Evolutionary conservation across 345 rosid species (phyloP), one percentile per base, ranked within the genome.

Genomic region (Eucalyptus camaldulensis): DNA sequence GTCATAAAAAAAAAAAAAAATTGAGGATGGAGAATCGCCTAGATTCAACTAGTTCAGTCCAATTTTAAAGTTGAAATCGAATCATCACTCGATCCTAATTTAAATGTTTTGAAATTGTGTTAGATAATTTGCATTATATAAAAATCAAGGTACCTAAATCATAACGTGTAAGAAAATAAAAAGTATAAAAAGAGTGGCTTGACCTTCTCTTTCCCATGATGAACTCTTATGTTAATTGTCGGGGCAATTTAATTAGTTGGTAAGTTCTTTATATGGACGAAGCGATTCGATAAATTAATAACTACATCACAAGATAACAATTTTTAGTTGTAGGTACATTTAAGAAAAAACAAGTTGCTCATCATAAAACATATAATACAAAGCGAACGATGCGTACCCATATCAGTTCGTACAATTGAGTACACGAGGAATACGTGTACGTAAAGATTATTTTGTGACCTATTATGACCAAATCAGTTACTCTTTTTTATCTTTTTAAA

Each of bases 161-260:
- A 13, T 17, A 72, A 37, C 11, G 5, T 17, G 43, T 69, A 37
- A 37, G 27, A 37, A 76, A 76, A 76, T 72, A 37, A 72, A 37
- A 33, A 19, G 45, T 33, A 0, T 3, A 45, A 49, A 47, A 85
- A 47, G 37, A 3, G 54, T 13, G 22, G 22, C 21, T 50, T 13
- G 22, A 85, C 87, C 37, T 47, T 85, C 2, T 27, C 33, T 37
- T 4, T 76, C 3, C 14, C 8, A 76, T 6, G 19, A 10, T 0
- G 3, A 16, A 10, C 27, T 37, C 14, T 10, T 37, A 37, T 3
- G 8, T 37, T 16, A 37, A 33, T 5, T 10, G 21, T 5, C 3
- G 0, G 0, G 19, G 45, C 4, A 37, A 72, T 21, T 19, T 76
- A 37, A 10, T 76, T 0, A 0, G 1, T 19, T 5, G 8, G 1